A percentile compares a stretch with the other conserved stretches of the same genome.
Evolutionary conservation across 768 basidiomycete species (phyloP).

Genomic region (Russula olivacea): DNA sequence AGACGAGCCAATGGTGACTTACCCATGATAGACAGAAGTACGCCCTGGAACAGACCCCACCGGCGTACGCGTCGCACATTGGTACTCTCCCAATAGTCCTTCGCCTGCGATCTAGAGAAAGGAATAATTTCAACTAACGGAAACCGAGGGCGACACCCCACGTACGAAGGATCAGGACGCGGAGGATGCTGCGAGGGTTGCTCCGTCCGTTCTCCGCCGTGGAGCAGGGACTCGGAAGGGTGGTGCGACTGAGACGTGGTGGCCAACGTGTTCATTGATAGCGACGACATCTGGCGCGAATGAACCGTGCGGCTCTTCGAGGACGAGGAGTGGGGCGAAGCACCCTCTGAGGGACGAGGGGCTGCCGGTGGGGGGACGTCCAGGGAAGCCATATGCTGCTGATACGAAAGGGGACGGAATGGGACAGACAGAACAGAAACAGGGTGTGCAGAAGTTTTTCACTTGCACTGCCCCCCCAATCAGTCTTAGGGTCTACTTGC

Average conservation of each 20-base stretch:
- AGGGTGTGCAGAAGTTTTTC: neutral
- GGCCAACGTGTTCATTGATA: conserved; percentile 31
- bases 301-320: conserved; percentile 17
- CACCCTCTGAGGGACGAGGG: conserved; percentile 1
- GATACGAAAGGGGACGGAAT: neutral
- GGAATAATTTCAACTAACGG: conserved; percentile 24
- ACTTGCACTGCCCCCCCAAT: neutral
- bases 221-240: conserved; percentile 32
- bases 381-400: conserved; percentile 9
- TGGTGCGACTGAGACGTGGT: conserved; percentile 30
- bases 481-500: neutral
- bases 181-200: conserved; percentile 36
- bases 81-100: conserved; percentile 29
- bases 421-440: neutral
- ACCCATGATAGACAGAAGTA: conserved; percentile 37
- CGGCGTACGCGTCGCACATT: conserved; percentile 34
- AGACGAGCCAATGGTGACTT: conserved; percentile 20
- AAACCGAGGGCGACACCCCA: conserved; percentile 21
- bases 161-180: conserved; percentile 38
- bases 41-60: conserved; percentile 30
- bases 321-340: neutral
- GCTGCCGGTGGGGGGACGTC: conserved; percentile 2
- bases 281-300: conserved; percentile 29
- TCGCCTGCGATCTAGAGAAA: conserved; percentile 30
- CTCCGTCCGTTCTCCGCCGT: conserved; percentile 35